phyloP scores from a whole-genome alignment of 352 stramenopile species.

The Phytophthora citricola region DNA sequence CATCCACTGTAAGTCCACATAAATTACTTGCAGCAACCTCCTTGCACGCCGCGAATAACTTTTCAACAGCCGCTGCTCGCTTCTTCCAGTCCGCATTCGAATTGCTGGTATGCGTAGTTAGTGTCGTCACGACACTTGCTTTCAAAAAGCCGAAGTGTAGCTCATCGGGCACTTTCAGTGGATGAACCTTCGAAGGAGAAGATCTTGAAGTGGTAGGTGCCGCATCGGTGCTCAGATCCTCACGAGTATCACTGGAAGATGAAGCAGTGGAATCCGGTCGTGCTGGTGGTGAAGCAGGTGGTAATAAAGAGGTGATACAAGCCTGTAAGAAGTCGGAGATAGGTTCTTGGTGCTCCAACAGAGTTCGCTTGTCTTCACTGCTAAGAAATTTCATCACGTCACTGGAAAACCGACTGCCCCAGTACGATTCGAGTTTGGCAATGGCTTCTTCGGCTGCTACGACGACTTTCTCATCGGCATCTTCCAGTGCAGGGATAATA shows the following conservation, averaged over 20 bases:
- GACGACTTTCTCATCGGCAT: constrained; percentile 61
- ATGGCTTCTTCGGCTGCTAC: constrained; percentile 71
- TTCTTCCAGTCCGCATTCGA: constrained; percentile 83
- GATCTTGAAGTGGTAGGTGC: constrained; percentile 1
- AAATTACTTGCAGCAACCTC: constrained; percentile 33
- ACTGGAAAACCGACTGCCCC: constrained; percentile 42
- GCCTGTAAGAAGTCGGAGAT: constrained; percentile 62
- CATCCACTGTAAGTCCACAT: constrained; percentile 24
- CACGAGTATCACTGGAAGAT: constrained; percentile 1
- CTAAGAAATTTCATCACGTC: constrained; percentile 68
- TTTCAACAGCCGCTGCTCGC: constrained; percentile 59
- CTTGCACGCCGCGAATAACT: constrained; percentile 53
- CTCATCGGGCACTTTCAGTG: constrained; percentile 1
- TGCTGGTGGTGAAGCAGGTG: constrained; percentile 16
- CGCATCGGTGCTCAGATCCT: neutral
- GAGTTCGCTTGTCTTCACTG: constrained; percentile 62
- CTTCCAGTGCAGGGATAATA: constrained; percentile 65
- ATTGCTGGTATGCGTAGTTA: constrained; percentile 50
- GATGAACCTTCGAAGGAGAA: constrained; percentile 34
- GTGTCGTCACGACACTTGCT: constrained; percentile 40
- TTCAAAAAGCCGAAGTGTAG: constrained; percentile 61
- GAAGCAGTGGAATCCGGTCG: constrained; percentile 9
- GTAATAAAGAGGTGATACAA: constrained; percentile 14
- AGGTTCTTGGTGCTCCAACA: constrained; percentile 50
- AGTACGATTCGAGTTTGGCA: constrained; percentile 70